Evolutionary conservation across 2,329 filamentous ascomycete species (phyloP).

Genomic region (Ophiostoma angusticollis): DNA sequence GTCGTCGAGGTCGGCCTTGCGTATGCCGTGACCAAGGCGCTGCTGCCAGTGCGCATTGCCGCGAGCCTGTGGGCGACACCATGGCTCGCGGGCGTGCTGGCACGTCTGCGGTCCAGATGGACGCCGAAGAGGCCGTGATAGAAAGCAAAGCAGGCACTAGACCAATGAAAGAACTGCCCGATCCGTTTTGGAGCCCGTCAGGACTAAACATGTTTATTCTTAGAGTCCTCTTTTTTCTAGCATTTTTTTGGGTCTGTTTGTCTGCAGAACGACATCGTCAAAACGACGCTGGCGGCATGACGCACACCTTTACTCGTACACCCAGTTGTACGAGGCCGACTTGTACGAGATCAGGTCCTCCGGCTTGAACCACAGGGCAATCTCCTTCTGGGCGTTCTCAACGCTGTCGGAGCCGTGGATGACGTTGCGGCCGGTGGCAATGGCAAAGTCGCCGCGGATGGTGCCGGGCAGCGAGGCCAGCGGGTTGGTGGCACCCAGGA

Average conservation of each 20-base stretch:
- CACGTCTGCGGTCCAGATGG: slow-evolving; percentile 23
- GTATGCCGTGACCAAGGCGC: slow-evolving; percentile 77
- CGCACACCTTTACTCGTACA: slow-evolving; percentile 60
- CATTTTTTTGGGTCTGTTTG: slow-evolving; percentile 4
- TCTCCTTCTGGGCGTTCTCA: slow-evolving; percentile 99
- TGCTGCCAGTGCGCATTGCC: slow-evolving; percentile 65
- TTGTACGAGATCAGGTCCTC: slow-evolving; percentile 79
- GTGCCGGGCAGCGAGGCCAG: slow-evolving; percentile 87
- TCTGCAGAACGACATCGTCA: background rate
- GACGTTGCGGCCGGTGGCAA: slow-evolving; percentile 92
- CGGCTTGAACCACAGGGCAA: slow-evolving; percentile 93
- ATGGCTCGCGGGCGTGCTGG: slow-evolving; percentile 66
- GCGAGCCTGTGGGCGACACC: slow-evolving; percentile 81
- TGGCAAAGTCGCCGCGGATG: slow-evolving; percentile 86
- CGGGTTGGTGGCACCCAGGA: slow-evolving; percentile 99
- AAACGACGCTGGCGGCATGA: background rate
- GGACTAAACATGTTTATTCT: background rate
- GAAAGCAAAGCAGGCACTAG: background rate
- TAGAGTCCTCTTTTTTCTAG: background rate
- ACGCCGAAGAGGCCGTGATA: background rate
- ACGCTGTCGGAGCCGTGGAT: slow-evolving; percentile 99
- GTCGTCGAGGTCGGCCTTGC: slow-evolving; percentile 67
- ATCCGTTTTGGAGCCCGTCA: too few species aligned
- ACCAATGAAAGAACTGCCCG: too few species aligned
- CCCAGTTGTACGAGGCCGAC: slow-evolving; percentile 74